phyloP scores from a whole-genome alignment of 495 filamentous ascomycete species.

The Xylaria venustula region DNA sequence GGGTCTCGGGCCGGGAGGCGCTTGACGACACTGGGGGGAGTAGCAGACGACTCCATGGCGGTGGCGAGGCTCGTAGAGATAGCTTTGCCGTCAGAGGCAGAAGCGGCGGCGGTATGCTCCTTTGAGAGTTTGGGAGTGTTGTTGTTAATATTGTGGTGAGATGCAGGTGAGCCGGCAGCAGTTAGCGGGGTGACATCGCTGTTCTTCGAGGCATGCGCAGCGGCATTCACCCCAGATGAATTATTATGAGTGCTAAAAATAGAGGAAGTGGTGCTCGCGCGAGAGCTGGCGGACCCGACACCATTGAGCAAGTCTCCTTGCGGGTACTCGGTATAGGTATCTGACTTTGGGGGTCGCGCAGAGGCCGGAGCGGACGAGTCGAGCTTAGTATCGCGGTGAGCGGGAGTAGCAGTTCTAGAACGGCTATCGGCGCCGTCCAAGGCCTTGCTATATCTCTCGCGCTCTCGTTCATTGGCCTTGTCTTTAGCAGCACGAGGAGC shows the following conservation, averaged over 20 bases:
- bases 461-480: constrained; percentile 55
- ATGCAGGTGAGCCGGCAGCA: constrained; percentile 71
- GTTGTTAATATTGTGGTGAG: constrained; percentile 42
- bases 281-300: constrained; percentile 65
- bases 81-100: constrained; percentile 23
- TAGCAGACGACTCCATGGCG: constrained; percentile 19
- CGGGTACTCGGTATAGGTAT: constrained; percentile 55
- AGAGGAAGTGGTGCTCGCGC: constrained; percentile 62
- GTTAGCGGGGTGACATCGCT: constrained; percentile 75
- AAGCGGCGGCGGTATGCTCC: constrained; percentile 36
- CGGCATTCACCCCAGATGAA: constrained; percentile 46
- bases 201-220: constrained; percentile 46
- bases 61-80: constrained; percentile 24
- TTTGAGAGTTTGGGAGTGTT: constrained; percentile 31
- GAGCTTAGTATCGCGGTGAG: constrained; percentile 34
- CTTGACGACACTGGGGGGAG: constrained; percentile 38
- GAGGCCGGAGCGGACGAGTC: constrained; percentile 38
- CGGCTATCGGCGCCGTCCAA: constrained; percentile 51
- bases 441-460: constrained; percentile 31
- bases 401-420: constrained; percentile 36
- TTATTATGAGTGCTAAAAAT: constrained; percentile 58
- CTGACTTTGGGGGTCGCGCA: constrained; percentile 35
- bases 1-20: constrained; percentile 62
- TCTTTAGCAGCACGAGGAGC: constrained; percentile 64
- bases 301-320: constrained; percentile 63